Evolutionary conservation across 768 basidiomycete genomes (phyloP), one percentile per base, ranked within the genome.

Genomic region (Ephemerocybe angulata): DNA sequence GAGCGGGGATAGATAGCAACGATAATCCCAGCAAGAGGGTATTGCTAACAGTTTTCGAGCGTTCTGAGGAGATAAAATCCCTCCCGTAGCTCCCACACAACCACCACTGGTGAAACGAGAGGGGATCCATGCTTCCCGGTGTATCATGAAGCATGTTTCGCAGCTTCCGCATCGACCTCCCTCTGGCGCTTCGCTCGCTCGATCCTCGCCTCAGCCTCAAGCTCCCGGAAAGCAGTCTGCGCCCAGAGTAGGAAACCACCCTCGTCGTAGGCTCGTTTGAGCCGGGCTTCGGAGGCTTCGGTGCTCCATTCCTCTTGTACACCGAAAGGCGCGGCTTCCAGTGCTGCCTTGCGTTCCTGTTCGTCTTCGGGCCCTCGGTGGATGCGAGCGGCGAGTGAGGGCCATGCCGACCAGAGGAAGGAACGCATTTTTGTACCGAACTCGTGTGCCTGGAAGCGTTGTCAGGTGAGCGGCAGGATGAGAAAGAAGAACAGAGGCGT

Each of bases 241-340:
- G 75, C 71, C 84, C 86, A 87, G 1, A 75, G 70, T 0, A 72
- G 60, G 28, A 87, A 68, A 0, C 88, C 86, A 4, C 80, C 85
- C 21, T 76, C 67, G 10, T 85, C 80, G 57, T 80, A 90, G 0
- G 85, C 85, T 5, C 65, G 73, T 41, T 70, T 63, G 11, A 90
- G 66, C 10, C 86, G 74, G 46, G 75, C 67, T 57, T 87, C 74
- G 0, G 84, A 79, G 0, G 76, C 82, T 3, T 73, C 69, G 79
- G 76, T 82, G 3, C 63, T 74, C 84, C 84, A 86, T 10, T 68
- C 68, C 46, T 58, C 69, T 27, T 63, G 70, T 15, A 40, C 69
- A 65, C 12, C 67, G 53, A 19, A 68, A 10, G 41, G 65, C 57
- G 58, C 58, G 22, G 59, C 54, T 13, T 44, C 46, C 8, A 44